Conservation (phyloP, 257 asterid genomes). For the Fraxinus anomala region DNA sequence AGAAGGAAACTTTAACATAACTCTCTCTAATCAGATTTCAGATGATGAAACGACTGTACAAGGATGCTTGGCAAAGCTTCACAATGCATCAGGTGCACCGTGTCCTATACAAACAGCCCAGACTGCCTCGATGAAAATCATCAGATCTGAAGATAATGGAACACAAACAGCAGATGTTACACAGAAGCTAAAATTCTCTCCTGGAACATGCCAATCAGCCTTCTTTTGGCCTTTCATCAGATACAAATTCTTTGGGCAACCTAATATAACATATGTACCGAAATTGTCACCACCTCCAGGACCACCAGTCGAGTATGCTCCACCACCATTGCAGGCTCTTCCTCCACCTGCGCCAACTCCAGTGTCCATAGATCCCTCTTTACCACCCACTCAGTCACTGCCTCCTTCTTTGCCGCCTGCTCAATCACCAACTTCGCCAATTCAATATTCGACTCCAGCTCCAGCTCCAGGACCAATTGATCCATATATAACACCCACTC, state of each 20-base stretch:
- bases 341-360: slow-evolving; percentile 16
- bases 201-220: slow-evolving; percentile 48
- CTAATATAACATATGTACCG: slow-evolving; percentile 23
- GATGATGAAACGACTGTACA: slow-evolving; percentile 11
- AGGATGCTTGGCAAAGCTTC: slow-evolving; percentile 44
- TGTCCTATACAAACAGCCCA: slow-evolving; percentile 36
- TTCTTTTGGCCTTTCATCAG: slow-evolving; percentile 41
- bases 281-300: slow-evolving; percentile 24
- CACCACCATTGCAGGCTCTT: slow-evolving; percentile 22
- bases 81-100: slow-evolving; percentile 24
- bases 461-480: not conserved
- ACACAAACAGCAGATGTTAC: not conserved
- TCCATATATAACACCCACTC: slow-evolving; percentile 22
- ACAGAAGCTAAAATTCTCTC: slow-evolving; percentile 34
- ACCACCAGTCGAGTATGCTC: slow-evolving; percentile 18
- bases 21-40: slow-evolving; percentile 30
- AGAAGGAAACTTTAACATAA: slow-evolving; percentile 40
- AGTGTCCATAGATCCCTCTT: not conserved
- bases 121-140: slow-evolving; percentile 33
- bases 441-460: not conserved
- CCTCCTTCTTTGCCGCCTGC: not conserved
- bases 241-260: slow-evolving; percentile 17
- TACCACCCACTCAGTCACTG: not conserved
- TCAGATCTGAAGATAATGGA: slow-evolving; percentile 5
- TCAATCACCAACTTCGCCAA: not conserved